These are phyloP conservation scores for Hymenoscyphus linearis DNA, from an alignment of 2,329 filamentous ascomycete genomes.

Conservation along the genomic window DNA sequence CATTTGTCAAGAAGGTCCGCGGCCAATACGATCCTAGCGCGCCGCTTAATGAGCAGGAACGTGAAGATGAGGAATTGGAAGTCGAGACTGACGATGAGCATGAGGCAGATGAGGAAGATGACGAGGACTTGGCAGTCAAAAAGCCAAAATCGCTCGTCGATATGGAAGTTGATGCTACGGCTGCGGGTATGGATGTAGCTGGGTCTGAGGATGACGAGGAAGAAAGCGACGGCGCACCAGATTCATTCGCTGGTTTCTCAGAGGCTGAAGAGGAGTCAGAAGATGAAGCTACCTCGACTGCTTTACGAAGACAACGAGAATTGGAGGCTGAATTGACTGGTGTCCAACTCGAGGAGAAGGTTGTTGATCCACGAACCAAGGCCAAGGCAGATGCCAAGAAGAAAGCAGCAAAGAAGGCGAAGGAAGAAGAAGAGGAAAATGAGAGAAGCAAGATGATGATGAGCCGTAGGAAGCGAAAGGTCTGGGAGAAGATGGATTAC, in stretches of 20 bases:
- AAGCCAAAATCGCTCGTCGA: slow-evolving; percentile 34
- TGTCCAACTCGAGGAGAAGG: slow-evolving; percentile 48
- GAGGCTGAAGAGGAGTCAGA: slow-evolving; percentile 43
- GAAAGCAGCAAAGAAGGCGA: slow-evolving; percentile 63
- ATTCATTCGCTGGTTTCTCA: slow-evolving; percentile 32
- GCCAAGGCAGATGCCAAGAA: slow-evolving; percentile 66
- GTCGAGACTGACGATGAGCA: slow-evolving; percentile 51
- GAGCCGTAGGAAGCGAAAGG: slow-evolving; percentile 93
- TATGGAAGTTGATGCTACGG: slow-evolving; percentile 29
- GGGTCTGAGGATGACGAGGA: slow-evolving; percentile 33
- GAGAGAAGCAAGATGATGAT: slow-evolving; percentile 98
- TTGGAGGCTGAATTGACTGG: slow-evolving; percentile 88
- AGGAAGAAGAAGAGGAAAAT: slow-evolving; percentile 77
- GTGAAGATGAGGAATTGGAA: slow-evolving; percentile 75
- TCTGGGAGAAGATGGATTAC: slow-evolving; percentile 96
- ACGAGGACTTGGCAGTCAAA: slow-evolving; percentile 43
- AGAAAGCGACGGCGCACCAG: slow-evolving; percentile 32
- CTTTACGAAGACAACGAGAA: slow-evolving; percentile 75
- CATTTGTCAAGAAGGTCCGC: slow-evolving; percentile 83
- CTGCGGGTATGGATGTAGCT: slow-evolving; percentile 32
- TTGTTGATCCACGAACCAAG: slow-evolving; percentile 50
- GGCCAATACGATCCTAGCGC: slow-evolving; percentile 89
- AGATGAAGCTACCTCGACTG: slow-evolving; percentile 56
- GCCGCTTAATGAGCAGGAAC: slow-evolving; percentile 80
- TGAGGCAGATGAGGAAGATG: slow-evolving; percentile 34